phyloP scores from a whole-genome alignment of 176 grass and related monocot species.

The Puccinellia tenuiflora region DNA sequence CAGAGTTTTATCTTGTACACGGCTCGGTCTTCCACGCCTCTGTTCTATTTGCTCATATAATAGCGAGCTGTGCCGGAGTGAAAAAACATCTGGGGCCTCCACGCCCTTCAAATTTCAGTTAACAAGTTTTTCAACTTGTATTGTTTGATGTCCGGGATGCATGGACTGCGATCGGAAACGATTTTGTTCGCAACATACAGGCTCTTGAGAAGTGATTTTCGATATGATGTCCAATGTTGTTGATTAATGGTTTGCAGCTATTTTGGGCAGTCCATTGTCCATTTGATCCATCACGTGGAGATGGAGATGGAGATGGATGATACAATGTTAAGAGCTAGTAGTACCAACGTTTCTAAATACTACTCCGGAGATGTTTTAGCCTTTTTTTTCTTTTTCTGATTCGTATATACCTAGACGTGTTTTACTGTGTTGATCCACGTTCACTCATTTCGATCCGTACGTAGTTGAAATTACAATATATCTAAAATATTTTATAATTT shows the following conservation, averaged over 20 bases:
- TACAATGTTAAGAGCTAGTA: background rate
- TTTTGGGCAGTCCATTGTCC: too few species aligned
- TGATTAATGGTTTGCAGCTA: background rate
- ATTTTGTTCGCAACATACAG: background rate
- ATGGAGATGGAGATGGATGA: too few species aligned
- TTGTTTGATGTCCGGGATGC: conserved; percentile 16
- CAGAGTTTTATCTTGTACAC: conserved; percentile 7
- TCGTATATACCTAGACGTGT: too few species aligned
- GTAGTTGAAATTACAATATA: too few species aligned
- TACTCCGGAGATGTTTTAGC: too few species aligned
- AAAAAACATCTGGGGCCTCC: background rate
- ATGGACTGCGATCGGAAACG: background rate
- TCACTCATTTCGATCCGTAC: too few species aligned
- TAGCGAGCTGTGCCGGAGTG: background rate
- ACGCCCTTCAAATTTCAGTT: conserved; percentile 2
- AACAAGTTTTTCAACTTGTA: background rate
- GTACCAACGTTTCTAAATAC: too few species aligned
- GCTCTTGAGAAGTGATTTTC: background rate
- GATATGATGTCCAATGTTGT: background rate
- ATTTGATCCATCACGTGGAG: too few species aligned
- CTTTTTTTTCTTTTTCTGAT: too few species aligned
- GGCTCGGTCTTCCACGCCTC: background rate
- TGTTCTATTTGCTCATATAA: background rate
- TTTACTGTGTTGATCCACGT: too few species aligned
- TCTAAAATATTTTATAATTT: too few species aligned